Evolutionary conservation across 345 rosid species (phyloP), one percentile per base, ranked within the genome.

Genomic region (Lepidium africanum): DNA sequence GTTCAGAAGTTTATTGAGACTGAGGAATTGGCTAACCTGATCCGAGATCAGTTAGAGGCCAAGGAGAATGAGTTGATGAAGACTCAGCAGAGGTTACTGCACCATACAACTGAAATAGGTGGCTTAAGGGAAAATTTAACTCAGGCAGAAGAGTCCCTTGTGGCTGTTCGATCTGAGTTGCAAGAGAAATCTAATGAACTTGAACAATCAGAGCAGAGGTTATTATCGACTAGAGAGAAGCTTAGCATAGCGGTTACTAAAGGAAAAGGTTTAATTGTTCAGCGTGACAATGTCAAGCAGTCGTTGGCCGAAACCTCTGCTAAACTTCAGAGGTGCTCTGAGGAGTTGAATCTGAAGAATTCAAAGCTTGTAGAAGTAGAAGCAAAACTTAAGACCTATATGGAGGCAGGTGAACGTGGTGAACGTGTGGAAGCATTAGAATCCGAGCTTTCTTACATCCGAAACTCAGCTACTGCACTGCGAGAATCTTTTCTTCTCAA

Each of bases 391-490:
- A 86, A 85, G 85, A 60, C 82, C 19, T 86, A 82, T 78, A 76
- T 83, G 11, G 98, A 92, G 85, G 94, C 94, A 33, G 94, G 96
- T 66, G 98, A 88, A 78, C 94, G 86, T 36, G 91, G 96, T 66
- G 98, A 88, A 78, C 94, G 86, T 36, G 91, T 81, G 76, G 97
- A 89, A 77, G 92, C 99, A 78, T 73, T 91, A 76, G 99, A 94
- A 76, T 87, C 99, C 63, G 99, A 94, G 73, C 99, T 94, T 72
- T 85, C 99, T 21, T 94, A 91, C 80, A 94, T 94, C 80, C 97
- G 97, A 66, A 87, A 88, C 74, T 91, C 99, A 60, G 97, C 99
- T 73, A 86, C 92, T 66, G 88, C 96, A 56, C 71, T 93, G 65
- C 85, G 98, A 74, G 98, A 93, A 78, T 93, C 97, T 13, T 93